Percentiles rank a stretch among this genome's conserved stretches.
phyloP scores from a whole-genome alignment of 2,329 filamentous ascomycete species.

The Diplocarpon mali region DNA sequence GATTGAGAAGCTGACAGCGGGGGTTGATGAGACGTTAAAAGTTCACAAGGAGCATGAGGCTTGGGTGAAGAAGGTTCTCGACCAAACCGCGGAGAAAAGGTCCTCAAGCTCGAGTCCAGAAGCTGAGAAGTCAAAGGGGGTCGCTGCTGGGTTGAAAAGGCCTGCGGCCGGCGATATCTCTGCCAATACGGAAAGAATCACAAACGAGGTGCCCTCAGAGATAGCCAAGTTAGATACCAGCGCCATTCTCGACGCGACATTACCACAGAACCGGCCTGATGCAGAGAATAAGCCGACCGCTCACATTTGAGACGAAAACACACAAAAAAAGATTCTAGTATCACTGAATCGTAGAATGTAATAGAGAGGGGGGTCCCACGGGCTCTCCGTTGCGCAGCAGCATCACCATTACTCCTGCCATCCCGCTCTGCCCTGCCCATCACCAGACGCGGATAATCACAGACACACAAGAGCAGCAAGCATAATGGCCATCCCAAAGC shows the following conservation, averaged over 20 bases:
- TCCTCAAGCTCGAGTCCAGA: neutral
- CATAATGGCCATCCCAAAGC: no score
- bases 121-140: constrained; percentile 1
- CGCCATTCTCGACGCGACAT: constrained; percentile 7
- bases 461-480: no score
- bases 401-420: no score
- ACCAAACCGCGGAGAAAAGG: constrained; percentile 4
- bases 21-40: constrained; percentile 27
- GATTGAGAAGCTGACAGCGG: constrained; percentile 28
- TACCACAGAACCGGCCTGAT: constrained; percentile 6
- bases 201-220: neutral
- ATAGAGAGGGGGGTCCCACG: no score
- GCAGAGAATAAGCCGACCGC: neutral
- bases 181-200: constrained; percentile 1
- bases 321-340: no score
- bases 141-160: neutral
- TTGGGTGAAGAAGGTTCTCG: constrained; percentile 20
- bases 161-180: neutral
- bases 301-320: neutral
- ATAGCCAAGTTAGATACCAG: neutral
- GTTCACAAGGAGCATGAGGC: constrained; percentile 24
- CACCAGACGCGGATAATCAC: no score
- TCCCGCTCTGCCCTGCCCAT: no score
- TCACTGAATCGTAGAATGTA: no score
- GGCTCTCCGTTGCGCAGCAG: no score